phyloP scores from a whole-genome alignment of 2,329 filamentous ascomycete species.

The Chaetomiaceae sp. region DNA sequence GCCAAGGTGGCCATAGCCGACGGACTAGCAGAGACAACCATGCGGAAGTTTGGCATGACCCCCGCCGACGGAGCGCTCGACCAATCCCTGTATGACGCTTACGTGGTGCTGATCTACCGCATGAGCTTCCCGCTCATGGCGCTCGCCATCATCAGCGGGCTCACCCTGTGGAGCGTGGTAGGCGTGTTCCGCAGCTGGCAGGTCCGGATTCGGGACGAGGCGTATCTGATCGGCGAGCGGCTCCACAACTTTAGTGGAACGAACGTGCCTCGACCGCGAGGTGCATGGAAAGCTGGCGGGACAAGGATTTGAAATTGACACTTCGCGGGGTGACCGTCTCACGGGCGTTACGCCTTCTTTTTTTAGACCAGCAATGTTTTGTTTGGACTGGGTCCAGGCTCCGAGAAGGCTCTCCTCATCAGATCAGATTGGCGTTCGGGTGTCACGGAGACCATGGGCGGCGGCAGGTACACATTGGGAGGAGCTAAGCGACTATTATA shows the following conservation, averaged over 20 bases:
- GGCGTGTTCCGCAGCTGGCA: slow-evolving; percentile 71
- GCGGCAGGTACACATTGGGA: not conserved
- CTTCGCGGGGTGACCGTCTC: not conserved
- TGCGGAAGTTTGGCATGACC: not conserved
- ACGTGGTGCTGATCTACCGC: slow-evolving; percentile 43
- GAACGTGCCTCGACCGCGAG: slow-evolving; percentile 34
- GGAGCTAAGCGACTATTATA: not conserved
- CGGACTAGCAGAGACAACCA: slow-evolving; percentile 22
- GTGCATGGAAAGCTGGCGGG: slow-evolving; percentile 37
- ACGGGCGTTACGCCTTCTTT: not conserved
- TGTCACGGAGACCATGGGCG: not conserved
- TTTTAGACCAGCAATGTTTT: not conserved
- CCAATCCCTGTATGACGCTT: slow-evolving; percentile 28
- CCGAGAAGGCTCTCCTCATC: not conserved
- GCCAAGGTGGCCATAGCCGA: slow-evolving; percentile 49
- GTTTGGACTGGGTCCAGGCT: not conserved
- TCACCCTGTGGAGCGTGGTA: slow-evolving; percentile 49
- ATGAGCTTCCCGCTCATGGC: slow-evolving; percentile 67
- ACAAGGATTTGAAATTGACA: slow-evolving; percentile 27
- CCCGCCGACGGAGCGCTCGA: slow-evolving; percentile 20
- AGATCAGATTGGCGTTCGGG: not conserved
- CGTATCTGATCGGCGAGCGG: slow-evolving; percentile 90
- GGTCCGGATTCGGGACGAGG: slow-evolving; percentile 81
- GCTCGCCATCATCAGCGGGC: slow-evolving; percentile 43
- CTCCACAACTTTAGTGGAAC: slow-evolving; percentile 81